A percentile compares a stretch with the other conserved stretches of the same genome.
phyloP scores from a whole-genome alignment of 306 rosid genomes.

The Cajanus cajan region DNA sequence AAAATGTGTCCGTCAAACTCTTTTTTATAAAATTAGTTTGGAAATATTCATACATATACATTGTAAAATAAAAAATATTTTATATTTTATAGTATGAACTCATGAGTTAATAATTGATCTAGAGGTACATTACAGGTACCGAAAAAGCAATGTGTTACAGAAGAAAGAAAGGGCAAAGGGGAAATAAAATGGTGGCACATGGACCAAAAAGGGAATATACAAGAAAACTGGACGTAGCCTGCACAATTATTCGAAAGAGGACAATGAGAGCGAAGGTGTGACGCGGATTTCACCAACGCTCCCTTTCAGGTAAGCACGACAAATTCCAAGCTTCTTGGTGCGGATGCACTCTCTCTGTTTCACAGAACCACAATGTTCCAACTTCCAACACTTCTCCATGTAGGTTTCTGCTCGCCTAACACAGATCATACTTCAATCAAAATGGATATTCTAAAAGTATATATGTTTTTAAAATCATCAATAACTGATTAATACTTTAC shows the following conservation, averaged over 20 bases:
- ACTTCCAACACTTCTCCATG: not conserved
- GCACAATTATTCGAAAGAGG: slow-evolving; percentile 36
- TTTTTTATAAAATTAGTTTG: too few species aligned
- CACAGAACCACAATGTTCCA: not conserved
- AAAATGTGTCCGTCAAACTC: too few species aligned
- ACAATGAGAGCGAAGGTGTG: slow-evolving; percentile 37
- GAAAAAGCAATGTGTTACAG: not conserved
- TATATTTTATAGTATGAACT: too few species aligned
- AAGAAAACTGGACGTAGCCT: slow-evolving; percentile 12
- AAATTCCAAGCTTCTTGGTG: slow-evolving; percentile 73
- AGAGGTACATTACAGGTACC: not conserved
- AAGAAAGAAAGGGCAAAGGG: not conserved
- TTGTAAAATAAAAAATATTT: too few species aligned
- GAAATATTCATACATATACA: too few species aligned
- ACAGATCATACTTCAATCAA: too few species aligned
- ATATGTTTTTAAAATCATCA: too few species aligned
- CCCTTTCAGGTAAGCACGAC: slow-evolving; percentile 32
- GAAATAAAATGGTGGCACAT: not conserved
- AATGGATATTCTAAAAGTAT: too few species aligned
- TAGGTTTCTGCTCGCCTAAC: too few species aligned
- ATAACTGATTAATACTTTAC: too few species aligned
- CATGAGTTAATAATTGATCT: not conserved
- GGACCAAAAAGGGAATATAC: not conserved
- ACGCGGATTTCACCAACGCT: slow-evolving; percentile 58
- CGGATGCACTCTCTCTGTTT: slow-evolving; percentile 11